phyloP scores from a whole-genome alignment of 805 yeast genomes.

The Babjeviella inositovora region DNA sequence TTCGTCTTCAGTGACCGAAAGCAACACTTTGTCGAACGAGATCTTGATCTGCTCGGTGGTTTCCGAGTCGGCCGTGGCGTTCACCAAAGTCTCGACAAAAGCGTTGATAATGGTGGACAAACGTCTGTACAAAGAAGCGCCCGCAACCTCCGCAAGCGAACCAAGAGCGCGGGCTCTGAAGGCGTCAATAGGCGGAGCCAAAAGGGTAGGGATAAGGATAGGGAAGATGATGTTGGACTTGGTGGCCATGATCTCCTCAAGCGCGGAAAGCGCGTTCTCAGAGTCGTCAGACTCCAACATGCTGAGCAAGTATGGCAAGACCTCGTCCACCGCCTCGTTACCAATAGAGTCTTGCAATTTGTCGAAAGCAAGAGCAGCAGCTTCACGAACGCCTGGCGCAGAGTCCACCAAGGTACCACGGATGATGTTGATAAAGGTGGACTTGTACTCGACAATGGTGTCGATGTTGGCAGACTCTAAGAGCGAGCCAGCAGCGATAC shows the following conservation, averaged over 20 bases:
- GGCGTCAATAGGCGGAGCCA: constrained; percentile 66
- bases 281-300: constrained; percentile 48
- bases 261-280: constrained; percentile 69
- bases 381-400: constrained; percentile 60
- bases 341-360: constrained; percentile 73
- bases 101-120: constrained; percentile 61
- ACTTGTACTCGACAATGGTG: constrained; percentile 48
- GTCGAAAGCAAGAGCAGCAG: constrained; percentile 88
- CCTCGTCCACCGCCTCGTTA: constrained; percentile 71
- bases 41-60: constrained; percentile 20
- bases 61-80: constrained; percentile 17
- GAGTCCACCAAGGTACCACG: constrained; percentile 69
- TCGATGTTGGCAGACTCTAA: constrained; percentile 57
- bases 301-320: constrained; percentile 68
- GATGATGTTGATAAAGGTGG: constrained; percentile 54
- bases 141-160: constrained; percentile 81
- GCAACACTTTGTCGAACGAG: constrained; percentile 53
- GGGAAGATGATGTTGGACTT: constrained; percentile 91
- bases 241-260: constrained; percentile 83
- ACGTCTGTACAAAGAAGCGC: constrained; percentile 60
- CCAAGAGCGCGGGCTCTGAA: constrained; percentile 83
- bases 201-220: constrained; percentile 70
- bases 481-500: constrained; percentile 82
- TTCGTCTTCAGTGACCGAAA: constrained; percentile 59
- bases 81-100: constrained; percentile 43